Evolutionary conservation across 2,329 filamentous ascomycete species (phyloP).

Genomic region (Didymella pinodella): DNA sequence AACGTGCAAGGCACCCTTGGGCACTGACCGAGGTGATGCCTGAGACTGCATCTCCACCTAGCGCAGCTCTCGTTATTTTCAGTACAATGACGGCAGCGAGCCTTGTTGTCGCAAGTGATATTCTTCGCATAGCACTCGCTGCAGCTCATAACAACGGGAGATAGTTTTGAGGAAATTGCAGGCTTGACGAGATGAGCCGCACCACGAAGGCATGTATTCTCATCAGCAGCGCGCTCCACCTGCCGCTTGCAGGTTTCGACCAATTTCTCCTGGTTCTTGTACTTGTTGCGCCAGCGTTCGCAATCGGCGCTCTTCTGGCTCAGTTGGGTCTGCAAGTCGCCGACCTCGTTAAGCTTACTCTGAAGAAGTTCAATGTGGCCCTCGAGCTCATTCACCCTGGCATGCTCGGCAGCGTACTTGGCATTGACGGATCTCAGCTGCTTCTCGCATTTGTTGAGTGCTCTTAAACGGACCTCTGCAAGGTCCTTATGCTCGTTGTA

Average conservation of each 20-base stretch:
- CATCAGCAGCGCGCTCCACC: conserved; percentile 21
- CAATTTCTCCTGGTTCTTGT: conserved; percentile 17
- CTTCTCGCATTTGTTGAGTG: conserved; percentile 22
- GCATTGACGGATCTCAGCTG: conserved; percentile 20
- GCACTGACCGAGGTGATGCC: conserved; percentile 37
- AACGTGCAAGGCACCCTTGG: conserved; percentile 32
- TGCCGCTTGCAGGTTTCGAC: not conserved
- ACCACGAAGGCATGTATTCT: conserved; percentile 30
- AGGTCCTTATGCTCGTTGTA: conserved; percentile 5
- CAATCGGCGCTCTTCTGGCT: conserved; percentile 31
- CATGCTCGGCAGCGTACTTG: conserved; percentile 22
- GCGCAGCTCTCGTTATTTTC: conserved; percentile 30
- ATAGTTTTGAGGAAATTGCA: conserved; percentile 25
- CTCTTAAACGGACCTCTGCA: conserved; percentile 20
- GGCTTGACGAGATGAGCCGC: conserved; percentile 40
- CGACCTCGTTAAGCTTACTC: conserved; percentile 10
- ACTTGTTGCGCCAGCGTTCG: conserved; percentile 30
- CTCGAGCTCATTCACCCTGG: conserved; percentile 21
- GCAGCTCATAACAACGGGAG: conserved; percentile 34
- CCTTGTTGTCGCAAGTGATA: conserved; percentile 32
- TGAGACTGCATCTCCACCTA: conserved; percentile 42
- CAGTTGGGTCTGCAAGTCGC: conserved; percentile 25
- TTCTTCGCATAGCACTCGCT: conserved; percentile 42
- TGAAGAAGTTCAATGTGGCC: conserved; percentile 22
- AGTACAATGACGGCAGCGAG: conserved; percentile 35